A percentile compares a stretch with the other conserved stretches of the same genome.
Evolutionary conservation across 2,329 filamentous ascomycete species (phyloP).

Genomic region (Cladosporium sp.): DNA sequence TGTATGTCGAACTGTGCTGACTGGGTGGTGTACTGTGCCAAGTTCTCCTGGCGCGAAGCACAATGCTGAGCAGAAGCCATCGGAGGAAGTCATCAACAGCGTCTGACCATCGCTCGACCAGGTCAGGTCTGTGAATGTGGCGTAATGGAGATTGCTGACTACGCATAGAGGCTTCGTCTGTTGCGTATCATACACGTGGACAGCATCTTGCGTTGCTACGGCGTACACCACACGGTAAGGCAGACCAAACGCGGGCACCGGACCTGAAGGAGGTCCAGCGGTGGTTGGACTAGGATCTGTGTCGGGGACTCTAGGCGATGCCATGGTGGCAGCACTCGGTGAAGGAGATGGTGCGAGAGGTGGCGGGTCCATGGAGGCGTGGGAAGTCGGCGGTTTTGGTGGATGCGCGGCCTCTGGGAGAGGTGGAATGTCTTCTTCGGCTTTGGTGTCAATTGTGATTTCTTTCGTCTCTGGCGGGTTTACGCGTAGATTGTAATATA

Average conservation of each 20-base stretch:
- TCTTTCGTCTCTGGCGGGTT: conserved; percentile 65
- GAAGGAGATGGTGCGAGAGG: conserved; percentile 52
- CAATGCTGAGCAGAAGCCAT: conserved; percentile 92
- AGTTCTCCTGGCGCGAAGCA: conserved; percentile 81
- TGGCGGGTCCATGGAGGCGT: conserved; percentile 76
- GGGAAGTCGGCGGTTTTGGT: conserved; percentile 52
- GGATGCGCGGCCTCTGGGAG: conserved; percentile 73
- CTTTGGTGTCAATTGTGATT: conserved; percentile 89
- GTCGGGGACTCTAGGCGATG: conserved; percentile 51
- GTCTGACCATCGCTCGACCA: conserved; percentile 79
- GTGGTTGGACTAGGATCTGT: conserved; percentile 47
- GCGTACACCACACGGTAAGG: conserved; percentile 95
- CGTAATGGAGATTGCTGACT: conserved; percentile 94
- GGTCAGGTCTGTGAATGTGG: conserved; percentile 91
- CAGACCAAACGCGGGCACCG: conserved; percentile 67
- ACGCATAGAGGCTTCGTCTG: conserved; percentile 83
- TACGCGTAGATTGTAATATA: conserved; percentile 77
- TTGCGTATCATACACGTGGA: conserved; percentile 93
- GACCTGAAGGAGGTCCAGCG: conserved; percentile 45
- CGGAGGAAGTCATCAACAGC: conserved; percentile 91
- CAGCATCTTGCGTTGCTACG: conserved; percentile 92
- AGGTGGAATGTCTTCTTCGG: conserved; percentile 75
- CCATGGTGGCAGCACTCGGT: conserved; percentile 48
- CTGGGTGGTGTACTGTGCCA: conserved; percentile 71
- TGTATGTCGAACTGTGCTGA: conserved; percentile 35